Evolutionary conservation across 768 basidiomycete species (phyloP).

Genomic region (Pulveroboletus sp.): DNA sequence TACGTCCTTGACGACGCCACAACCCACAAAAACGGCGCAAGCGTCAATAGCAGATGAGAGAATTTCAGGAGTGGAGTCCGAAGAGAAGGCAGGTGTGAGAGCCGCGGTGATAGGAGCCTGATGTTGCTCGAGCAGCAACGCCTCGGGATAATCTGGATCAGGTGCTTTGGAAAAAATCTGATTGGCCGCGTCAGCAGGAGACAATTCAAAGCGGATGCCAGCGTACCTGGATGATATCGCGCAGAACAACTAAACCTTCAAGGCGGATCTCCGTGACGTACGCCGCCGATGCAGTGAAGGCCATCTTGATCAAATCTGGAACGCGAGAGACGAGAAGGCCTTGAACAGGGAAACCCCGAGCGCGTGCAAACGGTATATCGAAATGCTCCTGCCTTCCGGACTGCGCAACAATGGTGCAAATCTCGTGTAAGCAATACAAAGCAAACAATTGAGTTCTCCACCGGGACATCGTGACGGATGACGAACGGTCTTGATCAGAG

Average conservation of each 20-base stretch:
- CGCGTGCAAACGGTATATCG: constrained; percentile 67
- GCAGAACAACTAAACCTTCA: constrained; percentile 83
- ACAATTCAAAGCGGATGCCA: background rate
- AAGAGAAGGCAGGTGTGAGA: constrained; percentile 91
- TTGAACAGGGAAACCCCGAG: constrained; percentile 50
- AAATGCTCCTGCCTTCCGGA: constrained; percentile 82
- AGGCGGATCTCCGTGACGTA: constrained; percentile 94
- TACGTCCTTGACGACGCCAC: constrained; percentile 90
- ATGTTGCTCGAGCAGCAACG: constrained; percentile 89
- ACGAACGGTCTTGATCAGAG: constrained; percentile 31
- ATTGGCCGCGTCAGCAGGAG: constrained; percentile 4
- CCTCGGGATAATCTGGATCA: constrained; percentile 90
- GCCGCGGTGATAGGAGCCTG: constrained; percentile 98
- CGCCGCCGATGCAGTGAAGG: constrained; percentile 94
- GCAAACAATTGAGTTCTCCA: constrained; percentile 98
- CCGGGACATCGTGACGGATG: constrained; percentile 59
- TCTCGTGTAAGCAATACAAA: constrained; percentile 84
- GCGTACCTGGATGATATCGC: constrained; percentile 86
- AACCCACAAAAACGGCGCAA: constrained; percentile 93
- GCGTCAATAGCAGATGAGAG: constrained; percentile 88
- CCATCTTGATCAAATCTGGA: constrained; percentile 94
- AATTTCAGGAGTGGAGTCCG: constrained; percentile 94
- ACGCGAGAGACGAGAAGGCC: constrained; percentile 80
- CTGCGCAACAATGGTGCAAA: constrained; percentile 69
- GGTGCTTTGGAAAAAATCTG: constrained; percentile 84